Percentiles rank a stretch among this genome's conserved stretches.
Conservation (phyloP, 2,329 filamentous ascomycete genomes). For the Mycocentrospora acerina region DNA sequence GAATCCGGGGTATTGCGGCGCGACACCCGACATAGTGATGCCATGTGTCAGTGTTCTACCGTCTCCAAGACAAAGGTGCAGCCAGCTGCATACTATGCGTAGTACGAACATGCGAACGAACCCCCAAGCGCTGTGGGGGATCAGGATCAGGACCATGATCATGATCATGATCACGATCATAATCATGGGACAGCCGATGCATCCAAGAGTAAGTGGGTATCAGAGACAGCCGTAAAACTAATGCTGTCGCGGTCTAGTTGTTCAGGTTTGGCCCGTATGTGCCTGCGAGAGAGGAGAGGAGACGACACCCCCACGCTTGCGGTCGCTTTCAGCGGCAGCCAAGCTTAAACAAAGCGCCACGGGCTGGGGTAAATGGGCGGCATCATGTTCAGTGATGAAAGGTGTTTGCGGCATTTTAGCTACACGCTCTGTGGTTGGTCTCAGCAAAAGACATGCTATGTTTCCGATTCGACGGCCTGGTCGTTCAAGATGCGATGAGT, state of each 20-base stretch:
- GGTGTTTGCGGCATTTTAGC: constrained; percentile 20
- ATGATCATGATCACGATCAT: too few species aligned
- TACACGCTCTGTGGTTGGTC: constrained; percentile 6
- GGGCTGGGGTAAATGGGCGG: too few species aligned
- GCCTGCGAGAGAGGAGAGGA: too few species aligned
- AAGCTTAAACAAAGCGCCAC: constrained; percentile 3
- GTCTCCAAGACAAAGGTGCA: constrained; percentile 2
- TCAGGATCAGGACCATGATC: too few species aligned
- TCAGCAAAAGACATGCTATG: constrained; percentile 7
- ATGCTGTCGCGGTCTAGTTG: too few species aligned
- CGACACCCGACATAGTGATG: constrained; percentile 3
- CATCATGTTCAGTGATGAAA: constrained; percentile 3
- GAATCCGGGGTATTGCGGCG: constrained; percentile 2
- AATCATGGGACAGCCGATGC: too few species aligned
- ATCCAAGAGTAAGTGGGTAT: too few species aligned
- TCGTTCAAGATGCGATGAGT: background rate
- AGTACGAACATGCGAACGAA: constrained; percentile 1
- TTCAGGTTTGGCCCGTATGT: too few species aligned
- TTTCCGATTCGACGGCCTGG: constrained; percentile 5
- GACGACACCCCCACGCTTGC: too few species aligned
- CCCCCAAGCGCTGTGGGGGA: too few species aligned
- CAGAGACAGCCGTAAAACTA: too few species aligned
- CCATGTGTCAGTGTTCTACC: constrained; percentile 3
- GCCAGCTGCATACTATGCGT: constrained; percentile 10
- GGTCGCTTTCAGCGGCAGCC: constrained; percentile 16